A percentile compares a stretch with the other conserved stretches of the same genome.
phyloP scores from a whole-genome alignment of 257 asterid genomes.

The Solanum virginianum region DNA sequence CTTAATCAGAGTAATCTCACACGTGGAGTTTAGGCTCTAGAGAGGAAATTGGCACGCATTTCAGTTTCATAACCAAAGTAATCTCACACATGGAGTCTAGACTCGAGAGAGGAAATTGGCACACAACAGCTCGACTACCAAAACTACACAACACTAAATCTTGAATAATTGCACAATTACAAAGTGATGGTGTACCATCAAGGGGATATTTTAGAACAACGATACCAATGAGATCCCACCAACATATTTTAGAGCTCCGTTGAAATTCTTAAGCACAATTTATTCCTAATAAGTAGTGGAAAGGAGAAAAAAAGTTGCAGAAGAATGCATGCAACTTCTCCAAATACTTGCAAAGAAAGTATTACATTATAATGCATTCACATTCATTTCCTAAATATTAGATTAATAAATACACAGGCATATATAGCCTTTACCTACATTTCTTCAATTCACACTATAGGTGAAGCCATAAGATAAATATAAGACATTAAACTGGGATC shows the following conservation, averaged over 20 bases:
- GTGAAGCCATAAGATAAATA: not conserved
- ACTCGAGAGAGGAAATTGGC: not conserved
- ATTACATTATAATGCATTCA: not conserved
- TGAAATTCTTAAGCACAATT: not conserved
- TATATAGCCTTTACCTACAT: not conserved
- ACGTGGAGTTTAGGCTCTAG: too few relatives aligned
- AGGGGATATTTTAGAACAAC: not conserved
- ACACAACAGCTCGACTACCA: not conserved
- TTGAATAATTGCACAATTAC: not conserved
- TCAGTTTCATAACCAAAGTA: not conserved
- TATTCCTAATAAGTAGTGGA: not conserved
- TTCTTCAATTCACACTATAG: not conserved
- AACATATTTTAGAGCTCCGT: not conserved
- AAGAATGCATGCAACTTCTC: not conserved
- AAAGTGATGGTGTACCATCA: not conserved
- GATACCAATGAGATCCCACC: not conserved
- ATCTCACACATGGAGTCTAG: not conserved
- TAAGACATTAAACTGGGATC: not conserved
- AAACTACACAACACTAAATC: not conserved
- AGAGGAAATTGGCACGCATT: not conserved
- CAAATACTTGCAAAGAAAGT: not conserved
- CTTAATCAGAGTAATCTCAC: not conserved
- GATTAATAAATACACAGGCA: not conserved
- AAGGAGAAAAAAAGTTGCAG: not conserved
- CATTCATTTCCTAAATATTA: not conserved